Evolutionary conservation across 192 early-diverging fungal genomes (phyloP).

Genomic region (Obelidium mucronatum): DNA sequence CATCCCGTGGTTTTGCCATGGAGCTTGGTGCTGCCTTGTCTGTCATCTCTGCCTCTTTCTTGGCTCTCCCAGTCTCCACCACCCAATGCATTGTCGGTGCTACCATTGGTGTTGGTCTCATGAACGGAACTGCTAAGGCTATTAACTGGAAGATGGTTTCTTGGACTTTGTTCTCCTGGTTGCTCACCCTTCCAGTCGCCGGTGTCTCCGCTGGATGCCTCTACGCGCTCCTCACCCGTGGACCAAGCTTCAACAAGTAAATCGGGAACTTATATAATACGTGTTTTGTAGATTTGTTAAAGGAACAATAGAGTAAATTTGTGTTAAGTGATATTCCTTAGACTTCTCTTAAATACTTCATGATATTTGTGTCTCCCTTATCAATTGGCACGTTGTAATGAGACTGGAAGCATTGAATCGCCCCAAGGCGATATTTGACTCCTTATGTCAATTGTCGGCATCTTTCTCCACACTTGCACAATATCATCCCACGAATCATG

Average conservation of each 20-base stretch:
- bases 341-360: too few relatives aligned
- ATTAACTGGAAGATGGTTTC: constrained; percentile 85
- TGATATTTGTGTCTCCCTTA: too few relatives aligned
- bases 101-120: constrained; percentile 76
- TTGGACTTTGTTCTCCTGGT: constrained; percentile 74
- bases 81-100: constrained; percentile 87
- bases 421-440: too few relatives aligned
- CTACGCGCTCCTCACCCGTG: constrained; percentile 65
- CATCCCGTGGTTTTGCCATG: constrained; percentile 80
- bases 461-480: too few relatives aligned
- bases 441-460: too few relatives aligned
- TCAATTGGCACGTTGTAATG: too few relatives aligned
- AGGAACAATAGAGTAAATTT: too few relatives aligned
- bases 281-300: too few relatives aligned
- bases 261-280: too few relatives aligned
- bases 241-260: constrained; percentile 15
- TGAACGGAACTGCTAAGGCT: constrained; percentile 67
- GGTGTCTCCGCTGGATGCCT: constrained; percentile 70
- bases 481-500: too few relatives aligned
- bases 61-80: constrained; percentile 82
- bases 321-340: too few relatives aligned
- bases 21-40: constrained; percentile 80
- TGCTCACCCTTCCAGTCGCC: constrained; percentile 76
- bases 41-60: constrained; percentile 80
- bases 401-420: too few relatives aligned